These are phyloP conservation scores for Cutaneotrichosporon cutaneum DNA, from an alignment of 1,284 basidiomycete genomes.

Conservation along the genomic window DNA sequence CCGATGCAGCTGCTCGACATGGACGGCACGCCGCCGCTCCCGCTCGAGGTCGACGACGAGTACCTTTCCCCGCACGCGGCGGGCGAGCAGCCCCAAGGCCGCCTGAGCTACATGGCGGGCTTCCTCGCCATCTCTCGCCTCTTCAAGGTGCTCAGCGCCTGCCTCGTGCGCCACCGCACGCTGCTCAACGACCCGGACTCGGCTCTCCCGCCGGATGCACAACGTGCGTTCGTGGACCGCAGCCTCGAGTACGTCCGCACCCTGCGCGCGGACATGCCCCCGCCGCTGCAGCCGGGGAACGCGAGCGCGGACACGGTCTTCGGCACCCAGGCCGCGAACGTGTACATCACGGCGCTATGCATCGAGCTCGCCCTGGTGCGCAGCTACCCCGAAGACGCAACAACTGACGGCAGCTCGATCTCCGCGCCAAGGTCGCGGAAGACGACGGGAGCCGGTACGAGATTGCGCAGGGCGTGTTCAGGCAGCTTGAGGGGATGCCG, in stretches of 20 bases:
- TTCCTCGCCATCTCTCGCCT: slow-evolving; percentile 24
- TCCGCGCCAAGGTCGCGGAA: slow-evolving; percentile 22
- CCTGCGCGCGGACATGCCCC: slow-evolving; percentile 19
- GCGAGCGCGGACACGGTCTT: slow-evolving; percentile 11
- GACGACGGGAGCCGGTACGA: slow-evolving; percentile 26
- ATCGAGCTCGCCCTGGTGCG: slow-evolving; percentile 34
- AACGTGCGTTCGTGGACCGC: slow-evolving; percentile 5
- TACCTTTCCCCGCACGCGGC: slow-evolving; percentile 19
- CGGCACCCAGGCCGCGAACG: slow-evolving; percentile 35
- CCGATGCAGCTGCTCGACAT: slow-evolving; percentile 22
- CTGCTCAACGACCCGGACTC: slow-evolving; percentile 18
- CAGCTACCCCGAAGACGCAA: background rate
- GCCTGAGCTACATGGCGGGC: slow-evolving; percentile 28
- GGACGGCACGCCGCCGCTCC: slow-evolving; percentile 30
- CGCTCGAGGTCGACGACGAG: slow-evolving; percentile 34
- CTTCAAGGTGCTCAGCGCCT: slow-evolving; percentile 29
- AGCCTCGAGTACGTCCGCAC: slow-evolving; percentile 10
- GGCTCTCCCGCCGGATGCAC: slow-evolving; percentile 9
- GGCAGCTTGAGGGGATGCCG: slow-evolving; percentile 24
- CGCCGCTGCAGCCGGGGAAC: slow-evolving; percentile 12
- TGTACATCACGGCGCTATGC: slow-evolving; percentile 36
- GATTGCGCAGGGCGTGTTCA: slow-evolving; percentile 27
- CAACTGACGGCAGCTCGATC: slow-evolving; percentile 29
- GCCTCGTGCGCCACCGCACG: slow-evolving; percentile 31
- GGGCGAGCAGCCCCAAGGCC: slow-evolving; percentile 12